phyloP scores from a whole-genome alignment of 768 basidiomycete species.

The Boletus reticuloceps region DNA sequence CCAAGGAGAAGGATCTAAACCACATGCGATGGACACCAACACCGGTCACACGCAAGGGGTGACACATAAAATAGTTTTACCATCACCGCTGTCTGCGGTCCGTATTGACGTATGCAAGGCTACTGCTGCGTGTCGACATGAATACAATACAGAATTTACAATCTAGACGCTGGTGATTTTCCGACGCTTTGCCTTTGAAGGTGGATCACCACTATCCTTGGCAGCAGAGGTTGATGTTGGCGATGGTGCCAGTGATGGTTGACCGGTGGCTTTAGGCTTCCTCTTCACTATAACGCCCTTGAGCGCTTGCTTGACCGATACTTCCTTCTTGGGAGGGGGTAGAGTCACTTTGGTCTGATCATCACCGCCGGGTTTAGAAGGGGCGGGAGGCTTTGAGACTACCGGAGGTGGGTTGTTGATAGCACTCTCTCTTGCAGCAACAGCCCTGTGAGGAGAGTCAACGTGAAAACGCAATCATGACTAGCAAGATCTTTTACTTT shows the following conservation, averaged over 20 bases:
- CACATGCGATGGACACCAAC: slow-evolving; percentile 80
- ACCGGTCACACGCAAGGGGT: slow-evolving; percentile 41
- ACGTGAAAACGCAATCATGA: neutral
- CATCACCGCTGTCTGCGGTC: slow-evolving; percentile 2
- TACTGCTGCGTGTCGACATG: slow-evolving; percentile 7
- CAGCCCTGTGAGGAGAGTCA: slow-evolving; percentile 44
- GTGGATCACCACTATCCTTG: slow-evolving; percentile 23
- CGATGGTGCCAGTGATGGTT: slow-evolving; percentile 17
- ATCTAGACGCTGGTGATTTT: slow-evolving; percentile 42
- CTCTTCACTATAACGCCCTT: slow-evolving; percentile 85
- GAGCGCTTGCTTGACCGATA: slow-evolving; percentile 51
- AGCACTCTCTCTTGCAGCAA: slow-evolving; percentile 63
- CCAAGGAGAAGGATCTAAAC: slow-evolving; percentile 61
- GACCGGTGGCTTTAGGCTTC: slow-evolving; percentile 44
- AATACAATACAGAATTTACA: slow-evolving; percentile 9
- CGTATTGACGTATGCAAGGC: slow-evolving; percentile 6
- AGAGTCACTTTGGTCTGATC: slow-evolving; percentile 27
- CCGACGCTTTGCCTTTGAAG: slow-evolving; percentile 57
- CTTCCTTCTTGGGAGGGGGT: slow-evolving; percentile 51
- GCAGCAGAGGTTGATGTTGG: slow-evolving; percentile 14
- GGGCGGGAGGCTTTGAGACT: slow-evolving; percentile 29
- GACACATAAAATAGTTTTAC: slow-evolving; percentile 4
- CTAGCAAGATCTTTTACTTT: slow-evolving; percentile 49
- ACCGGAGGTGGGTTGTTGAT: slow-evolving; percentile 41
- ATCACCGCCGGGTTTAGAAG: slow-evolving; percentile 29